Evolutionary conservation across 2,329 filamentous ascomycete species (phyloP), one percentile per base, ranked within the genome.

Genomic region (Corinectria fuckeliana): DNA sequence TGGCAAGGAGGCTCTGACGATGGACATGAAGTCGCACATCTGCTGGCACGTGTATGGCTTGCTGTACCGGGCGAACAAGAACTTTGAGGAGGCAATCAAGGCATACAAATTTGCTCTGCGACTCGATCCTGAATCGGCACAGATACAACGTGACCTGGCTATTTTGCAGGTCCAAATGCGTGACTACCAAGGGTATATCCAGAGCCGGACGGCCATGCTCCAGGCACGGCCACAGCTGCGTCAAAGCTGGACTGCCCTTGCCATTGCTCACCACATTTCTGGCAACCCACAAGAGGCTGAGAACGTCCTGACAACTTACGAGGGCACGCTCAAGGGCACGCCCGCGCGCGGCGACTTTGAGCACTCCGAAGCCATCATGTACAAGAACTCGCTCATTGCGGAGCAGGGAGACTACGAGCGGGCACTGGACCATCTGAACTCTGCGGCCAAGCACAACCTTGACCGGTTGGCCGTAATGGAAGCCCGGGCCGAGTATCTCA

Each of bases 11-110:
- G 95, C 96, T 30, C 83, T 99, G 70, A 93, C 90, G 67, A 92
- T 93, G 71, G 93, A 98, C 76, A 98, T 99, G 93, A 97, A 96
- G 81, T 97, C 93, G 71, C 94, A 98, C 78, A 93, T 99, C 71
- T 98, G 93, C 83, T 99, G 95, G 95, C 96, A 99, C 78, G 95
- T 99, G 61, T 99, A 98, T 76, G 95, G 96, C 28, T 80, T 99
- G 68, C 85, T 99, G 50, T 98, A 96, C 79, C 89, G 94, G 50
- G 90, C 92, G 48, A 90, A 91, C 74, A 98, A 98, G 84, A 98
- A 99, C 79, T 98, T 96, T 71, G 95, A 98, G 76, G 95, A 98
- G 80, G 94, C 96, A 9, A 97, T 97, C 81, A 98, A 98, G 83
- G 96, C 95, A 58, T 99, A 99, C 83, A 96, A 96, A 76, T 97